phyloP scores from a whole-genome alignment of 345 rosid genomes.

The Brassica nigra region DNA sequence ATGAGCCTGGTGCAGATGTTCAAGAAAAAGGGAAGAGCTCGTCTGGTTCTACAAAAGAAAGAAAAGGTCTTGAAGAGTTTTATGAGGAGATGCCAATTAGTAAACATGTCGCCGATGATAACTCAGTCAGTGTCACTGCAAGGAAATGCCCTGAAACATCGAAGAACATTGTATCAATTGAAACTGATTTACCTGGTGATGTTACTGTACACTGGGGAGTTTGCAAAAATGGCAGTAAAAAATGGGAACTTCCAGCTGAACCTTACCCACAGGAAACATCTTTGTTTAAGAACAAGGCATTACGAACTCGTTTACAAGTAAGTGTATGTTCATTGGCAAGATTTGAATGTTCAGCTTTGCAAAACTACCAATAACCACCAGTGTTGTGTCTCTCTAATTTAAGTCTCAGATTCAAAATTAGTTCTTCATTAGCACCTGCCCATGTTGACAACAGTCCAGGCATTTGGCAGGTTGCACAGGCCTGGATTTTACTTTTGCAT shows the following conservation, averaged over 20 bases:
- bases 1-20: slow-evolving; percentile 41
- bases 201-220: slow-evolving; percentile 97
- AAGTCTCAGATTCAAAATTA: slow-evolving; percentile 14
- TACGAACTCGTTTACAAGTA: slow-evolving; percentile 83
- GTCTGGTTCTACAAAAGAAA: slow-evolving; percentile 47
- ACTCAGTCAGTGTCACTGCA: slow-evolving; percentile 63
- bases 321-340: slow-evolving; percentile 16
- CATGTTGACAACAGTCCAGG: not conserved
- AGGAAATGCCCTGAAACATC: slow-evolving; percentile 66
- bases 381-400: slow-evolving; percentile 7
- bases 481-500: not conserved
- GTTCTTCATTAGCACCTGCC: slow-evolving; percentile 6
- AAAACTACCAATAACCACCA: not conserved
- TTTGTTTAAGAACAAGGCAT: slow-evolving; percentile 77
- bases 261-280: slow-evolving; percentile 79
- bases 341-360: slow-evolving; percentile 6
- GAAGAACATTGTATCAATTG: slow-evolving; percentile 62
- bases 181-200: slow-evolving; percentile 83
- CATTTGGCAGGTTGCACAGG: slow-evolving; percentile 1
- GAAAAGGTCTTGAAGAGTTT: slow-evolving; percentile 55
- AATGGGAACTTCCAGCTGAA: slow-evolving; percentile 82
- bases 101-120: slow-evolving; percentile 51
- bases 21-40: slow-evolving; percentile 41
- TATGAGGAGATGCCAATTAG: slow-evolving; percentile 71
- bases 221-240: slow-evolving; percentile 70